Base-by-base conservation (phyloP, 2,329 filamentous ascomycete species). In the Fusarium buharicum region DNA sequence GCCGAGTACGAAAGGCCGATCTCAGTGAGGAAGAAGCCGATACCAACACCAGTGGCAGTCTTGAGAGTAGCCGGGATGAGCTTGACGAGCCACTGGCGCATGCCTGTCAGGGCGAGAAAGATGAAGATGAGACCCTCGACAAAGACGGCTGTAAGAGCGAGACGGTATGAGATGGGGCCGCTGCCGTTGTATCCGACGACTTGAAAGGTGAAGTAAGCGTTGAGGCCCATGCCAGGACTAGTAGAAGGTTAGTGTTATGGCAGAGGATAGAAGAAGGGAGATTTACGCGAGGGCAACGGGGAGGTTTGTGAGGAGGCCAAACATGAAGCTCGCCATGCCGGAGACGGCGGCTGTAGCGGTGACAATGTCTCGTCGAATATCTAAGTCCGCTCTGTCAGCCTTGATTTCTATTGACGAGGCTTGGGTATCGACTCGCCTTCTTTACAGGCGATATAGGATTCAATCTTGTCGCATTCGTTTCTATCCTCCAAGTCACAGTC, bases 301-400 rank as follows among this genome's bases (percentile, higher is more conserved):
- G 48, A 95, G 83, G 67, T 96, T 96, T 24, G 92, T 92, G 49
- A 93, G 81, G 17, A 94, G 82, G 4, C 92, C 92, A 78, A 96
- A 94, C 56, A 84, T 80, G 67, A 96, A 88, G 20, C 88, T 90
- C 1, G 90, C 84, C 55, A 95, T 79, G 7, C 91, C 91, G 6
- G 90, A 82, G 47, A 95, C 85, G 10, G 90, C 90, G n/a, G 91
- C 90, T 1, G 92, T 96, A 4, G 90, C 90, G 2, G 92, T 96
- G 54, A 95, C 87, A 16, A 95, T 79, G 73, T 96, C 92, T 28
- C 89, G 85, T 64, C 91, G 89, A 60, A 96, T 75, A 39, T 81
- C 87, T 54, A 22, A 69, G 58, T 12, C 14, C 27, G 1, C 7
- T 12, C 7, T 9, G 44, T 69, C 4, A 69, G 39, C 14, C 18